Percentiles rank a stretch among this genome's conserved stretches.
These are phyloP conservation scores for Calonectria montana DNA, from an alignment of 2,329 filamentous ascomycete genomes.

Conservation along the genomic window DNA sequence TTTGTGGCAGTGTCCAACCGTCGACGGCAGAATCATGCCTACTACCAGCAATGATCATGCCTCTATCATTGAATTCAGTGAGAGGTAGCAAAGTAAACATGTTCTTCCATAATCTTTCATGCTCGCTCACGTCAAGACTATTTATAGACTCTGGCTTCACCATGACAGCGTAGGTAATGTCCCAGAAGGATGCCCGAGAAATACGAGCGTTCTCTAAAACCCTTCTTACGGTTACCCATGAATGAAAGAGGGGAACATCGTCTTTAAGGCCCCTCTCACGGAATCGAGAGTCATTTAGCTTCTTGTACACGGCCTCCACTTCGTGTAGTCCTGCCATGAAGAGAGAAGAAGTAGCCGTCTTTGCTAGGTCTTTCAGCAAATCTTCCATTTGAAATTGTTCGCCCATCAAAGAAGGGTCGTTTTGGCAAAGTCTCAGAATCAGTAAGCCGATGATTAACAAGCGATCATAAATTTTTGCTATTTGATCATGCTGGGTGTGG, in stretches of 20 bases:
- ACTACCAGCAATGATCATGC: conserved; percentile 55
- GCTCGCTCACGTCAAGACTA: conserved; percentile 55
- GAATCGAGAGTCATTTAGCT: conserved; percentile 56
- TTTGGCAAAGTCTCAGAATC: conserved; percentile 57
- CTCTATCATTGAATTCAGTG: conserved; percentile 67
- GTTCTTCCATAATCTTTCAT: conserved; percentile 69
- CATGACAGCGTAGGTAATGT: conserved; percentile 61
- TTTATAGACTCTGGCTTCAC: conserved; percentile 48
- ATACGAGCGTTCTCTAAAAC: conserved; percentile 62
- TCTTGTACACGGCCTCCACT: conserved; percentile 59
- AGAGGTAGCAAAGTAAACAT: conserved; percentile 72
- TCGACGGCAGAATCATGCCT: conserved; percentile 53
- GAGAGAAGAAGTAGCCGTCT: conserved; percentile 53
- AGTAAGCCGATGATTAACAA: conserved; percentile 49
- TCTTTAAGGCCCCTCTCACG: conserved; percentile 65
- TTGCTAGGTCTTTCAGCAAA: conserved; percentile 57
- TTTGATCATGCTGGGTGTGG: conserved; percentile 15
- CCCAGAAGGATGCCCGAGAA: conserved; percentile 70
- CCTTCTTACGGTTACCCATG: conserved; percentile 70
- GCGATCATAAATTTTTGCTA: conserved; percentile 44
- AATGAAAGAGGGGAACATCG: conserved; percentile 58
- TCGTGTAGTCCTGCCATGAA: conserved; percentile 55
- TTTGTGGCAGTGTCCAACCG: conserved; percentile 71
- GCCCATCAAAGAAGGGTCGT: conserved; percentile 43
- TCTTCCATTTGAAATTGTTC: conserved; percentile 61